These are phyloP conservation scores for Austroboletus eburneus DNA, from an alignment of 768 basidiomycete species.

Conservation along the genomic window DNA sequence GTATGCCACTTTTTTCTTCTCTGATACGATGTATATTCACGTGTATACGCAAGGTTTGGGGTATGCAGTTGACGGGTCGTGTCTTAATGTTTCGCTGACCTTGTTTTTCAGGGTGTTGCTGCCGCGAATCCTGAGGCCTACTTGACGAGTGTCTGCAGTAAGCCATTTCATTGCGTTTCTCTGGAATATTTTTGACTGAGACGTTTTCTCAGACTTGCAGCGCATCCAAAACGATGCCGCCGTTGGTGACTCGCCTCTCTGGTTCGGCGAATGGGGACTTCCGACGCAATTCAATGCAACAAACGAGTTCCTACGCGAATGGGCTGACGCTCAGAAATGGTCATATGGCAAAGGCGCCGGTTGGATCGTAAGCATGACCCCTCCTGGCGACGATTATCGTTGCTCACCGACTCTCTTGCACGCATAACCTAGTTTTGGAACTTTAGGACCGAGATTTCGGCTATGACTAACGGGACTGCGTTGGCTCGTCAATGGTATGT, in stretches of 20 bases:
- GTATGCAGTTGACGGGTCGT: constrained; percentile 32
- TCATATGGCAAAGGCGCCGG: constrained; percentile 57
- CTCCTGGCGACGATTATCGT: too few relatives aligned
- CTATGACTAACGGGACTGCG: constrained; percentile 38
- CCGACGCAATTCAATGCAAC: constrained; percentile 63
- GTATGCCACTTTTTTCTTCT: constrained; percentile 34
- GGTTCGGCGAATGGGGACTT: constrained; percentile 61
- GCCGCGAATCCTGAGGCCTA: constrained; percentile 62
- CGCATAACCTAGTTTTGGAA: constrained; percentile 53
- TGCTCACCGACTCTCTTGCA: too few relatives aligned
- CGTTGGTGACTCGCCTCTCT: constrained; percentile 43
- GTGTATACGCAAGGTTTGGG: constrained; percentile 44
- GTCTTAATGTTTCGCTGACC: neutral
- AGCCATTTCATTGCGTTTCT: constrained; percentile 17
- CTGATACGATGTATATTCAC: constrained; percentile 2
- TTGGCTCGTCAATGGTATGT: constrained; percentile 63
- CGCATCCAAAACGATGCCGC: constrained; percentile 48
- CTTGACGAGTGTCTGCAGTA: constrained; percentile 66
- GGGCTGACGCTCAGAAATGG: constrained; percentile 76
- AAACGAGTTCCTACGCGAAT: constrained; percentile 55
- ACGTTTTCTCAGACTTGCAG: constrained; percentile 46
- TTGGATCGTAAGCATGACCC: constrained; percentile 54
- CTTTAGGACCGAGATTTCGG: constrained; percentile 65
- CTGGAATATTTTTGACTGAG: neutral
- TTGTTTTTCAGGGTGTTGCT: constrained; percentile 56